phyloP scores from a whole-genome alignment of 2,329 filamentous ascomycete species.

The Neospermospora avenae region DNA sequence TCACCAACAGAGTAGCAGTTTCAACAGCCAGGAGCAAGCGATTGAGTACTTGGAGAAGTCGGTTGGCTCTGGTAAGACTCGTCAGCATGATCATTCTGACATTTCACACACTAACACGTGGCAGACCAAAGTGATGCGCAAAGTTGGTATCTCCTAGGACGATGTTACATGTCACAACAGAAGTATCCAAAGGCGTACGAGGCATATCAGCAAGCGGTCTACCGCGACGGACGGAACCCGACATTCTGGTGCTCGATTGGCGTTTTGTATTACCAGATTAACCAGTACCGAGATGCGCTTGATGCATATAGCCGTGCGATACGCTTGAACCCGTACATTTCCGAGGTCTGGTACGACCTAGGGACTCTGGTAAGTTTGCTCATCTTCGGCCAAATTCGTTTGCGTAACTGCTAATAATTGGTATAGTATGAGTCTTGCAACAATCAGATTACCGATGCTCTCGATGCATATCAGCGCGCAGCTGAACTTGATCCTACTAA shows the following conservation, averaged over 20 bases:
- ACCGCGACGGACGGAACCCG: conserved; percentile 93
- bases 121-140: conserved; percentile 91
- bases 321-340: conserved; percentile 94
- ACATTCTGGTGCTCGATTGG: conserved; percentile 99
- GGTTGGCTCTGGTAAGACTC: conserved; percentile 74
- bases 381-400: conserved; percentile 22
- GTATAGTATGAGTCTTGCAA: conserved; percentile 93
- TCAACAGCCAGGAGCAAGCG: conserved; percentile 88
- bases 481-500: conserved; percentile 92
- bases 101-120: conserved; percentile 35
- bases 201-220: conserved; percentile 97
- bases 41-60: conserved; percentile 98
- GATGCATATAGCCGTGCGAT: conserved; percentile 98
- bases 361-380: conserved; percentile 77
- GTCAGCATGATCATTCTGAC: conserved; percentile 22
- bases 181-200: conserved; percentile 99
- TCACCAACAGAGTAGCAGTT: conserved; percentile 91
- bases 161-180: conserved; percentile 99
- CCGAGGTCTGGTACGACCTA: conserved; percentile 98
- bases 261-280: conserved; percentile 98
- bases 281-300: conserved; percentile 95
- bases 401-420: conserved; percentile 25
- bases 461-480: conserved; percentile 92
- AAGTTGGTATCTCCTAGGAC: conserved; percentile 96
- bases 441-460: conserved; percentile 93